Base-by-base conservation (phyloP, 2,329 filamentous ascomycete species). In the Grosmannia serpens region DNA sequence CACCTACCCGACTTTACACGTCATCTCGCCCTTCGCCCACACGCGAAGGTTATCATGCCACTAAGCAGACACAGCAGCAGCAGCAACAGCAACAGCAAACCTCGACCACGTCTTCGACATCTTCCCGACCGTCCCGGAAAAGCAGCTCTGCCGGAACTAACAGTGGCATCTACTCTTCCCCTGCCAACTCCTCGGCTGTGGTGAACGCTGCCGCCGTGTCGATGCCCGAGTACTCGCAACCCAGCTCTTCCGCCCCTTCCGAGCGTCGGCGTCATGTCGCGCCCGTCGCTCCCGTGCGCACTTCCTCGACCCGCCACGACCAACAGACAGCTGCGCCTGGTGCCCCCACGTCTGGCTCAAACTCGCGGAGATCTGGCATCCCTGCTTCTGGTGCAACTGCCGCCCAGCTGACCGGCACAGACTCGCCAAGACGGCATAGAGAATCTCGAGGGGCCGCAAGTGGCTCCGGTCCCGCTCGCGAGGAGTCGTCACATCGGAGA, bases 211-310 rank as follows among this genome's bases (percentile, higher is more conserved):
- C 62, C 20, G 53, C 61, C 13, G 57, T 53, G 9, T 33, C 53
- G 20, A 58, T 62, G 11, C 49, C 72, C 60, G 73, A 80, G 53
- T 73, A 77, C 51, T 69, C 75, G 46, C 60, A 60, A 22, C 47
- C 60, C 20, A 63, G 59, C 29, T 59, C 58, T 5, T 70, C 74
- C 31, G 66, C 75, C 24, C 67, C 74, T 59, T 74, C 77, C 62
- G 78, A 80, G 66, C 76, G 78, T 67, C 75, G 77, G 73, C 81
- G 74, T 72, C 81, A 77, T 72, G 57, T 27, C 2, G 81, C 87
- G 57, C 86, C 88, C 27, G 79, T 89, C 65, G 85, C 87, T 58
- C 91, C 88, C 53, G 88, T 89, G 41, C 83, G 91, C 67, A 91
- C 88, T 9, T 95, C 91, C 17, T 94, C 89, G 50, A 87, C 84